Evolutionary conservation across 805 yeast genomes (phyloP).

Genomic region (Pichia gijzeniarum): DNA sequence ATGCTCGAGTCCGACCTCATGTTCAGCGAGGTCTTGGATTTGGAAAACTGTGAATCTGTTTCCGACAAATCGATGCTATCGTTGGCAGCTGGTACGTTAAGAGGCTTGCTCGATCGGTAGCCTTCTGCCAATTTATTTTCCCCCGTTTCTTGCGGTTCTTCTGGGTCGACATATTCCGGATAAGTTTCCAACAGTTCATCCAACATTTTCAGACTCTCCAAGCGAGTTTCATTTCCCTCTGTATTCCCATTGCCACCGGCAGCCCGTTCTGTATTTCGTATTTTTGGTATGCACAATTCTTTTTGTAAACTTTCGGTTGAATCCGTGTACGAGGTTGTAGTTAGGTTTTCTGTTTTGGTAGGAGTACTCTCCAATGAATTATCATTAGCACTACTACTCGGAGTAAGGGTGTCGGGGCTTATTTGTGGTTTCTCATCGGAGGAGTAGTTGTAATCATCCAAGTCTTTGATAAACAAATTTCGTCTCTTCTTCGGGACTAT

Average conservation of each 20-base stretch:
- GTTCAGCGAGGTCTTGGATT: background rate
- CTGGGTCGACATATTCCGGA: constrained; percentile 8
- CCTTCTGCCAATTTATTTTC: background rate
- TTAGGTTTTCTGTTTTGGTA: constrained; percentile 3
- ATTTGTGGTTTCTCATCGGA: background rate
- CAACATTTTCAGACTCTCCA: constrained; percentile 29
- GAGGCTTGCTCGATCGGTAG: background rate
- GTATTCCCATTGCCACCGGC: no score
- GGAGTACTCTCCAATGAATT: constrained; percentile 24
- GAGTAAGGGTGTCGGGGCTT: background rate
- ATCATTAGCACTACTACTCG: constrained; percentile 17
- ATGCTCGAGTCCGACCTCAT: constrained; percentile 3
- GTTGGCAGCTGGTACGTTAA: no score
- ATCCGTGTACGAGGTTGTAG: constrained; percentile 1
- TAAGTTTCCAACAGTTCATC: constrained; percentile 26
- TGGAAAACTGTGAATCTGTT: background rate
- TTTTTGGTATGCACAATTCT: constrained; percentile 1
- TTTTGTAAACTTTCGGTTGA: constrained; percentile 7
- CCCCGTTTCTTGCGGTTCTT: background rate
- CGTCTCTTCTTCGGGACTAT: constrained; percentile 24
- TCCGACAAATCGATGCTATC: no score
- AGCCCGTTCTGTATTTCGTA: background rate
- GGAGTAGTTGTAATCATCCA: constrained; percentile 26
- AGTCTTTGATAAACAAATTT: constrained; percentile 28
- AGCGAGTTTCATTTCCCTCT: constrained; percentile 6